Evolutionary conservation across 805 yeast species (phyloP).

Genomic region (Gaillardinia entomophila): DNA sequence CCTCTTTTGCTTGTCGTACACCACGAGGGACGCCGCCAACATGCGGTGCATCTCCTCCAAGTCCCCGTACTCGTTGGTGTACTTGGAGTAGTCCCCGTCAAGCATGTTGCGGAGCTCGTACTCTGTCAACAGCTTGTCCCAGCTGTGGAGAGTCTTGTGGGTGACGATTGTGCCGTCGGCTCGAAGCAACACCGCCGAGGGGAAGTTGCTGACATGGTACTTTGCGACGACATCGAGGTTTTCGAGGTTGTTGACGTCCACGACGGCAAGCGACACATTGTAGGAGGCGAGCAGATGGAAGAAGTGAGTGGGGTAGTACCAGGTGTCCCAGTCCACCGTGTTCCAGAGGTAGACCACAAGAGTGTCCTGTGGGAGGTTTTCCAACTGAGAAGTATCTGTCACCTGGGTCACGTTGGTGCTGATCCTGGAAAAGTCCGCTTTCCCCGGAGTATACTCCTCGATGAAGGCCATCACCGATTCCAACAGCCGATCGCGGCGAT

Average conservation of each 20-base stretch:
- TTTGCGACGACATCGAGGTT: conserved; percentile 12
- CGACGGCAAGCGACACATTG: conserved; percentile 16
- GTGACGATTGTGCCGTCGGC: conserved; percentile 16
- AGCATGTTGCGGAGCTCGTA: conserved; percentile 9
- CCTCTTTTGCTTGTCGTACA: too few species aligned
- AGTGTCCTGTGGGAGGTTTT: conserved; percentile 4
- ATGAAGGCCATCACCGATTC: conserved; percentile 16
- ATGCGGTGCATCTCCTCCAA: conserved; percentile 3
- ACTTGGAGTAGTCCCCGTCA: conserved; percentile 8
- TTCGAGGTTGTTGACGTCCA: conserved; percentile 16
- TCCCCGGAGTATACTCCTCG: too few species aligned
- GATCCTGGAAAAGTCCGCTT: too few species aligned
- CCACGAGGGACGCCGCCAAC: conserved; percentile 4
- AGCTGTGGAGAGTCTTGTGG: conserved; percentile 14
- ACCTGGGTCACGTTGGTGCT: too few species aligned
- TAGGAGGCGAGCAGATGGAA: conserved; percentile 20
- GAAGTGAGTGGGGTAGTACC: conserved; percentile 27
- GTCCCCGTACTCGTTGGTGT: too few species aligned
- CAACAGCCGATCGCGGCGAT: conserved; percentile 16
- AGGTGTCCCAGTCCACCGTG: conserved; percentile 27
- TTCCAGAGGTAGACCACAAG: conserved; percentile 24
- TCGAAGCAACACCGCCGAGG: conserved; percentile 24
- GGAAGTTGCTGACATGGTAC: conserved; percentile 27
- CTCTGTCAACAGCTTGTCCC: conserved; percentile 11
- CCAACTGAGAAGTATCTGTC: too few species aligned